Conservation (phyloP, 2,329 filamentous ascomycete species). For the Uncinocarpus reesii region DNA sequence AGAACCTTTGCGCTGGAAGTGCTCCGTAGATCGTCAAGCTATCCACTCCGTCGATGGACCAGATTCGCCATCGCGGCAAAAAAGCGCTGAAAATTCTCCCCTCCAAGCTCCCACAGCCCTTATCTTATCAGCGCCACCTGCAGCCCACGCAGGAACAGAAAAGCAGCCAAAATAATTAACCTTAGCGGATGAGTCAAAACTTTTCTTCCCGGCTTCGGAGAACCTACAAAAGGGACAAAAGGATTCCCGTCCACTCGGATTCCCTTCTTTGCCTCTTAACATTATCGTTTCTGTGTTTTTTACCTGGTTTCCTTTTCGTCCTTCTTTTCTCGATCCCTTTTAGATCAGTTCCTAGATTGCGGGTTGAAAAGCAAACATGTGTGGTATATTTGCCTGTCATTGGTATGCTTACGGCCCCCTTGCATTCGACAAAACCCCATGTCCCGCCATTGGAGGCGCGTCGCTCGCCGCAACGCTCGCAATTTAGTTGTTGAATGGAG, state of each 20-base stretch:
- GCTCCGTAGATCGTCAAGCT: too few relatives aligned
- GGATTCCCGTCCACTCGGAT: constrained; percentile 9
- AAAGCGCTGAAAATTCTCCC: not conserved
- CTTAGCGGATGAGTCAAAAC: constrained; percentile 15
- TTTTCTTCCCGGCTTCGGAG: constrained; percentile 9
- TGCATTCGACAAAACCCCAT: constrained; percentile 10
- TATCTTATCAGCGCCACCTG: constrained; percentile 23
- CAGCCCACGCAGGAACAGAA: constrained; percentile 4
- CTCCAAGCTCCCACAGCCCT: not conserved
- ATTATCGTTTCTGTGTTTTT: constrained; percentile 20
- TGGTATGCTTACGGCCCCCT: constrained; percentile 47
- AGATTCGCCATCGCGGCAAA: constrained; percentile 3
- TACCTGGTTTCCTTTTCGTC: constrained; percentile 18
- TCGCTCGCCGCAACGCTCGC: not conserved
- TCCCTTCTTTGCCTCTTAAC: constrained; percentile 20
- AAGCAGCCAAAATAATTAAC: too few relatives aligned
- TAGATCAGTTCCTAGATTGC: constrained; percentile 19
- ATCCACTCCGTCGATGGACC: not conserved
- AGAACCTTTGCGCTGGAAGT: too few relatives aligned
- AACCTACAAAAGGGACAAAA: constrained; percentile 4
- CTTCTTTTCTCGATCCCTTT: constrained; percentile 7
- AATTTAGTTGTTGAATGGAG: not conserved
- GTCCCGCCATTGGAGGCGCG: not conserved
- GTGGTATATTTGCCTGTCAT: constrained; percentile 95
- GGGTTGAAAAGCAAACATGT: constrained; percentile 53